Evolutionary conservation across 2,329 filamentous ascomycete genomes (phyloP), one percentile per base, ranked within the genome.

Genomic region (Microcyclospora tardicrescens): DNA sequence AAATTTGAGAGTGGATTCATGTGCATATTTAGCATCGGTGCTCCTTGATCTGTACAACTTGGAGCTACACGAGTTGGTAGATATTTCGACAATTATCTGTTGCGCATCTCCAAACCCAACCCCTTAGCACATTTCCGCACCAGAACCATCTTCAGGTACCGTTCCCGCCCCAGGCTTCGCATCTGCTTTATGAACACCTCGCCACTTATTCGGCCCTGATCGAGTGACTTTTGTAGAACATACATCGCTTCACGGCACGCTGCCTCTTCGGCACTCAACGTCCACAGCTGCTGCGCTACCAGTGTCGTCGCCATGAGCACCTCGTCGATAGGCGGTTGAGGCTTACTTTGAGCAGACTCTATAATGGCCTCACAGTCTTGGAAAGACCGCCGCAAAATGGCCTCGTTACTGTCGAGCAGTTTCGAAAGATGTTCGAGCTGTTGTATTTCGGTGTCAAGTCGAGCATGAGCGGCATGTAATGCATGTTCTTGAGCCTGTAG

Each of bases 261-360:
- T 48, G 81, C 73, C 63, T 95, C 89, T 57, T 98, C 91, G 1
- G 86, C 85, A 19, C 87, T 84, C 2, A 93, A 68, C 35, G 79
- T 78, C 61, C 96, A 98, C 15, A 98, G 66, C 66, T 98, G 91
- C 48, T 89, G 87, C 0, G 83, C 84, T 4, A 95, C 91, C 1
- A 95, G 81, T 0, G 85, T 95, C 1, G 89, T 86, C 2, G 87
- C 85, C n/a, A 95, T 84, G 2, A 98, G 69, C 28, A 96, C 72
- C 43, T 93, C 86, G 58, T 98, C 91, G 35, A 96, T 81, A 35
- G 79, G 75, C 0, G 87, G 86, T 1, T 79, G 72, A 31, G 72
- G 71, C 35, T 83, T 77, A 12, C 68, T 68, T 40, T 76, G 72
- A n/a, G 83, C 83, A 37, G 77, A 73, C 32, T 76, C 72, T 46